A percentile compares a stretch with the other conserved stretches of the same genome.
These are phyloP conservation scores for Paramecium sonneborni DNA, from an alignment of 73 alveolate species.

Conservation along the genomic window DNA sequence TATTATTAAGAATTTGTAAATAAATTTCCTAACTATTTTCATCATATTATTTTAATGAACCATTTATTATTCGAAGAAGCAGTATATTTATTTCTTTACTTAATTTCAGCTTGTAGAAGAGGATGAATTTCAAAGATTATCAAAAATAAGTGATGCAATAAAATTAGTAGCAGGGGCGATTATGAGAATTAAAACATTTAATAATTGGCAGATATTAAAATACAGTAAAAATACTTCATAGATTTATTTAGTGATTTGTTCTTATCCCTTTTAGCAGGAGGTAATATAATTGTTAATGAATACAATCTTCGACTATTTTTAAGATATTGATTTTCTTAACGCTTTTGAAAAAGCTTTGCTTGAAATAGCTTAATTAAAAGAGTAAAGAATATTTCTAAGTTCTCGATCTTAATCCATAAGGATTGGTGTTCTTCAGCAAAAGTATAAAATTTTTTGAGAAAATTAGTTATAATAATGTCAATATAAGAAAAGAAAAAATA, in stretches of 20 bases:
- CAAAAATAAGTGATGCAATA: not conserved
- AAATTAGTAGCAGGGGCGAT: not conserved
- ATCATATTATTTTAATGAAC: not conserved
- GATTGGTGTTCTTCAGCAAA: not conserved
- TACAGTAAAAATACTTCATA: not conserved
- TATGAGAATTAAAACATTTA: not conserved
- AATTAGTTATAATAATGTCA: not conserved
- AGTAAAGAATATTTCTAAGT: not conserved
- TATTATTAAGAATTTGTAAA: not conserved
- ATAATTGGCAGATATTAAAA: not conserved
- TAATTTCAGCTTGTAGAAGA: constrained; percentile 12
- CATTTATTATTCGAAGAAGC: constrained; percentile 27
- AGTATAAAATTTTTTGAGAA: not conserved
- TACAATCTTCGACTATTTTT: constrained; percentile 12
- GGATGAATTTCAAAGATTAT: constrained; percentile 37
- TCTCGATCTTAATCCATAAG: not conserved
- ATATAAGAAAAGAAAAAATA: not conserved
- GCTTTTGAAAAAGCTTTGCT: not conserved
- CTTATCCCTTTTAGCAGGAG: constrained; percentile 10
- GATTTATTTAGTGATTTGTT: not conserved
- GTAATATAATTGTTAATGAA: not conserved
- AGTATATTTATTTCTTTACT: not conserved
- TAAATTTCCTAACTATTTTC: not conserved
- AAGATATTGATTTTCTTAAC: not conserved
- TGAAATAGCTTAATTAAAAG: not conserved